Evolutionary conservation across 176 grass and related monocot species (phyloP), one percentile per base, ranked within the genome.

Genomic region (Triticum dicoccoides): DNA sequence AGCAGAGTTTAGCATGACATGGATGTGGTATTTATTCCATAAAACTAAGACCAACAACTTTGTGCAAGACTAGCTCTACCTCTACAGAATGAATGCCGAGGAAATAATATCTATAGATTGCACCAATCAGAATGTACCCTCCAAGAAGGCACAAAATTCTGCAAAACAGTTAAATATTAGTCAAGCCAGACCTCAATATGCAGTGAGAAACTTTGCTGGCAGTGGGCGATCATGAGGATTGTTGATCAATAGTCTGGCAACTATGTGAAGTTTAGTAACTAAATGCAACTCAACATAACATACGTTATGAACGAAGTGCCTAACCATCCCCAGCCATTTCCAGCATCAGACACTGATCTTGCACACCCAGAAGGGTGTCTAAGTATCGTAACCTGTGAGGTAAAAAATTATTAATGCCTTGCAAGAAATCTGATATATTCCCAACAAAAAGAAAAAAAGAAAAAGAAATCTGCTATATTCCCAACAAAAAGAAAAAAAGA

Each of bases 361-460:
- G 92, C 85, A 88, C 97, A 98, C 76, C 94, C 94, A 80, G 92
- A 96, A 88, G 94, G 94, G 85, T 98, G 94, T 77, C 87, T 92
- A 72, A 98, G 66, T 88, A 73, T 58, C 44, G 87, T 91, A 87
- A 85, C 82, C 93, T 98, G 88, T 69, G 84, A 79, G 70, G 27
- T 71, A 70, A 18, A 89, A 84, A 13, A 15, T 32, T 58, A 63
- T 73, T 65, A 88, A 93, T 44, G 18, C 82, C 56, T 70, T 52
- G 79, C 11, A 33, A 88, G 56, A 78, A 82, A 69, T 29, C 5
- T 73, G 64, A 13, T 13, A 20, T 63, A 81, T 20, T 49, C 45
- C 11, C 45, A 49, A 14, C 45, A 49, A 49, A 49, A 49, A 49
- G 44, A 47, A 30, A 30, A 30, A 49, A 14, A 49, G 1, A 14